Conservation (phyloP, 139 green algal genomes). For the Microglena sp. region DNA sequence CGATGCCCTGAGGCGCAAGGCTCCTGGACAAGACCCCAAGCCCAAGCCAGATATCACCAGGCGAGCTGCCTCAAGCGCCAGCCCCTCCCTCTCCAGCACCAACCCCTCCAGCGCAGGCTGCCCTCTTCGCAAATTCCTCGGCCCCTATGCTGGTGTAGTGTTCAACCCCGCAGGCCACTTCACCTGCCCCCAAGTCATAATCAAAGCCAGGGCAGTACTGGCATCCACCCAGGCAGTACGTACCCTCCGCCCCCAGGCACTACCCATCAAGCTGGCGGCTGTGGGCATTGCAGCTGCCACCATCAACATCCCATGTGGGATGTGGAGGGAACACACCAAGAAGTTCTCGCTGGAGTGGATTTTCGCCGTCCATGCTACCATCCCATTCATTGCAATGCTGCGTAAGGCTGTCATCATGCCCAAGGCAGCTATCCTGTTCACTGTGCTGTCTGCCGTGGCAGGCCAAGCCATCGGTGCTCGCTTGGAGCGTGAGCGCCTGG, state of each 20-base stretch:
- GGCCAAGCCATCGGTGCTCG: slow-evolving; percentile 36
- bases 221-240: slow-evolving; percentile 49
- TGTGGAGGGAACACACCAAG: slow-evolving; percentile 62
- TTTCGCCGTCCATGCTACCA: slow-evolving; percentile 73
- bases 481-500: slow-evolving; percentile 24
- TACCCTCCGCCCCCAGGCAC: slow-evolving; percentile 56
- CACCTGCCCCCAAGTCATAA: slow-evolving; percentile 59
- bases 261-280: slow-evolving; percentile 37
- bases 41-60: background rate
- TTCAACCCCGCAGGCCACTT: slow-evolving; percentile 40
- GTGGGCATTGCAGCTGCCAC: slow-evolving; percentile 41
- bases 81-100: background rate
- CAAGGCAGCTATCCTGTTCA: slow-evolving; percentile 57
- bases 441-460: slow-evolving; percentile 42
- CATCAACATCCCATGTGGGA: slow-evolving; percentile 74
- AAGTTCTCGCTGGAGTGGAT: slow-evolving; percentile 86
- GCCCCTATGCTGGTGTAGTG: slow-evolving; percentile 27
- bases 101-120: slow-evolving; percentile 6
- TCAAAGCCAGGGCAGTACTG: slow-evolving; percentile 59
- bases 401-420: slow-evolving; percentile 70
- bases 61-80: background rate
- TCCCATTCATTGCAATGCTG: slow-evolving; percentile 81
- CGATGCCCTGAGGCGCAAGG: background rate
- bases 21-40: background rate
- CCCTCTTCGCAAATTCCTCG: slow-evolving; percentile 35